These are phyloP conservation scores for Boechera divaricarpa DNA, from an alignment of 345 rosid species.

Conservation along the genomic window DNA sequence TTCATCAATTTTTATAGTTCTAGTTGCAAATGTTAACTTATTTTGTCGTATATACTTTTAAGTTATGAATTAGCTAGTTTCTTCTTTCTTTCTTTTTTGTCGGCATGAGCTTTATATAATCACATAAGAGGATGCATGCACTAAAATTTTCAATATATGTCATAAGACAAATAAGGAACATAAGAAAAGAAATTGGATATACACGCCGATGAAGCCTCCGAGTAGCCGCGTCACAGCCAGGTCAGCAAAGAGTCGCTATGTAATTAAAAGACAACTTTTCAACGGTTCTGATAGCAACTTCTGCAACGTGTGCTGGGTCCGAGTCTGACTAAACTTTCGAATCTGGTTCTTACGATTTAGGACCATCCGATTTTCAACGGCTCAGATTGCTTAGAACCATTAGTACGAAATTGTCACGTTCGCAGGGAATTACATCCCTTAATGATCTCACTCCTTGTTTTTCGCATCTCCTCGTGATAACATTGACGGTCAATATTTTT, in stretches of 20 bases:
- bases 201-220: constrained; percentile 22
- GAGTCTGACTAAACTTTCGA: constrained; percentile 23
- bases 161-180: background rate
- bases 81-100: background rate
- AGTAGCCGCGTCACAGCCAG: constrained; percentile 50
- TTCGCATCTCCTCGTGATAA: constrained; percentile 28
- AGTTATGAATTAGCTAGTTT: background rate
- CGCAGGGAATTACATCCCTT: constrained; percentile 30
- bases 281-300: background rate
- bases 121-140: constrained; percentile 23
- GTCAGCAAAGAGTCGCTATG: constrained; percentile 38
- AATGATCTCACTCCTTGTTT: constrained; percentile 28
- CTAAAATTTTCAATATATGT: background rate
- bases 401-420: constrained; percentile 1
- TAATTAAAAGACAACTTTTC: constrained; percentile 1
- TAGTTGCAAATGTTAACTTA: constrained; percentile 4
- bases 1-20: background rate
- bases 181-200: background rate
- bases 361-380: constrained; percentile 40
- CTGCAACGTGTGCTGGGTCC: constrained; percentile 20
- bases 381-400: constrained; percentile 14
- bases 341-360: constrained; percentile 41
- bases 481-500: constrained; percentile 24
- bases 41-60: background rate
- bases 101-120: background rate